Base-by-base conservation (phyloP, 2,329 filamentous ascomycete species). In the Epichloe coenophiala region DNA sequence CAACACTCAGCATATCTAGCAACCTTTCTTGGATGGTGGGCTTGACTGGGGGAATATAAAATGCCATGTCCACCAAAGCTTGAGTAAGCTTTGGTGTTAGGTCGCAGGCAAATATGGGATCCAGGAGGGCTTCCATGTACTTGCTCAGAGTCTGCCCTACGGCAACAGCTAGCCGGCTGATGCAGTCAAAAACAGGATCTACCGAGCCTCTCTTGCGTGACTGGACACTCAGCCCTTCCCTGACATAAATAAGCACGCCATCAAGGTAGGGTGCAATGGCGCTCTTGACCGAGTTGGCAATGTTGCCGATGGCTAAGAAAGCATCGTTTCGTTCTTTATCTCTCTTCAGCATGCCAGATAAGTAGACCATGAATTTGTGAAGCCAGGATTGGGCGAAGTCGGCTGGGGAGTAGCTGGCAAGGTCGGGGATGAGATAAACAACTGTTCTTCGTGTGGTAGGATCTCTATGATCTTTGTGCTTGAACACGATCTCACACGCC, bases 91-190 rank as follows among this genome's bases (percentile, higher is more conserved):
- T 93, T 51, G 91, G 86, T 38, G 89, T 96, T 48, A 98, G 75
- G 46, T 95, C 93, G 63, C 93, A 98, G 15, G 88, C 90, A 67
- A 98, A 98, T 53, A 98, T 96, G 11, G 94, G 90, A 59, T 96
- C 91, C 9, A 98, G 77, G 31, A 98, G 72, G 12, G 90, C 87
- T 63, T 96, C 90, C 82, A 98, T 96, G 64, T 97, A 96, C 68
- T 97, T 98, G 75, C 88, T 97, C 49, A 98, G 74, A 0, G 91
- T 93, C 69, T 98, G 93, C 1, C 93, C 93, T 33, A 97, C 93
- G 3, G 93, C 93, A 44, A 95, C 85, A 1, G 93, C 89, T 48
- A 98, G 78, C 71, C 95, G 90, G 65, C 94, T 98, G 64, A 98
- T 94, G 67, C 93, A 98, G 67, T 95, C 88, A 60, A 97, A 97